Percentiles rank a stretch among this genome's conserved stretches.
phyloP scores from a whole-genome alignment of 129 eudicot genomes.

The Cynara cardunculus region DNA sequence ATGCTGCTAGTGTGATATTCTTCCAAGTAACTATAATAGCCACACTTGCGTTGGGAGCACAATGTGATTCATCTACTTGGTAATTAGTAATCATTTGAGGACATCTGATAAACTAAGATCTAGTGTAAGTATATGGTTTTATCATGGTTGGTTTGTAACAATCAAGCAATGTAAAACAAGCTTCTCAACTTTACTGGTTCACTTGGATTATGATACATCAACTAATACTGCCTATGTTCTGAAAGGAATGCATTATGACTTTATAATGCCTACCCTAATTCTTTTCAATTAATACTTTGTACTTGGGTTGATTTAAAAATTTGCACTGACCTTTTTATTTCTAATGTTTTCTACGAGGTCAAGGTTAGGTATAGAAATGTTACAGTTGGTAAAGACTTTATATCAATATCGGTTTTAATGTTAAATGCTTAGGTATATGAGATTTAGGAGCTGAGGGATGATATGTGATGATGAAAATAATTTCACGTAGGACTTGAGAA shows the following conservation, averaged over 20 bases:
- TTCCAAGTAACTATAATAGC: not conserved
- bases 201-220: not conserved
- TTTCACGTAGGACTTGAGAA: not conserved
- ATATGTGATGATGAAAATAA: not conserved
- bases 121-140: not conserved
- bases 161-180: not conserved
- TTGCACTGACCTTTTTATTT: not conserved
- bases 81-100: too few relatives aligned
- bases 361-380: not conserved
- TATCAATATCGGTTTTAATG: not conserved
- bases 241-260: not conserved
- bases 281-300: too few relatives aligned
- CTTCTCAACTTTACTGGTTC: not conserved
- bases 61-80: too few relatives aligned
- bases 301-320: not conserved
- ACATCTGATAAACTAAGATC: not conserved
- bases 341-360: not conserved
- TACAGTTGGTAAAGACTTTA: not conserved
- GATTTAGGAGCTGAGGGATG: not conserved
- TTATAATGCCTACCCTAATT: not conserved
- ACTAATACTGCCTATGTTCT: not conserved
- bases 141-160: not conserved
- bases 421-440: not conserved
- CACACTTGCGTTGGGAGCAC: not conserved
- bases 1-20: not conserved